Conservation (phyloP, 83 land plant species). For the Thuja plicata region DNA sequence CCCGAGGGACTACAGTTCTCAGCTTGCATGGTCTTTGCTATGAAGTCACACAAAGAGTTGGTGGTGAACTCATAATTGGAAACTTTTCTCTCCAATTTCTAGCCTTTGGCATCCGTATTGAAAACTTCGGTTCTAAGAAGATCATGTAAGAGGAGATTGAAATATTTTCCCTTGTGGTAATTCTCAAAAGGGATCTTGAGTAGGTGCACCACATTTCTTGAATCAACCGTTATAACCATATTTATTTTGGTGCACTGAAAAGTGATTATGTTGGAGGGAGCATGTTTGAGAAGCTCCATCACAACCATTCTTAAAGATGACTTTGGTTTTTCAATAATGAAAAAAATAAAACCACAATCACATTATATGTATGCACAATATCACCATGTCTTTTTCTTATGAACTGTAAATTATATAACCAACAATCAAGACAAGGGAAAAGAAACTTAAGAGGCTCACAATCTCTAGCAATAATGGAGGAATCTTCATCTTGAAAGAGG, state of each 20-base stretch:
- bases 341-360: conserved; percentile 34
- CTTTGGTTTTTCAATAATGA: conserved; percentile 37
- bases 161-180: conserved; percentile 48
- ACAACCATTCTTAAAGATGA: conserved; percentile 7
- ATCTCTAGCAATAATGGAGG: too few species aligned
- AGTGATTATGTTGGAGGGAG: conserved; percentile 32
- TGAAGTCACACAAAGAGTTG: conserved; percentile 22
- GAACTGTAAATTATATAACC: too few species aligned
- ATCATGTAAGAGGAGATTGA: conserved; percentile 38
- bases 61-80: conserved; percentile 47
- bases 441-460: too few species aligned
- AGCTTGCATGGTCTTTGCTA: background rate
- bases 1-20: too few species aligned
- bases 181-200: conserved; percentile 46
- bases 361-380: conserved; percentile 13
- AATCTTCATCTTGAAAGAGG: too few species aligned
- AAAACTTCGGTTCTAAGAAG: conserved; percentile 58
- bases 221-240: conserved; percentile 45
- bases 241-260: conserved; percentile 19
- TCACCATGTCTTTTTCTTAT: too few species aligned
- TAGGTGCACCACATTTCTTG: conserved; percentile 45
- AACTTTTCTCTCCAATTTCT: conserved; percentile 50
- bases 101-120: conserved; percentile 56
- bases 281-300: conserved; percentile 16
- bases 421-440: too few species aligned